These are phyloP conservation scores for Ramaria rubella DNA, from an alignment of 768 basidiomycete species.

Conservation along the genomic window DNA sequence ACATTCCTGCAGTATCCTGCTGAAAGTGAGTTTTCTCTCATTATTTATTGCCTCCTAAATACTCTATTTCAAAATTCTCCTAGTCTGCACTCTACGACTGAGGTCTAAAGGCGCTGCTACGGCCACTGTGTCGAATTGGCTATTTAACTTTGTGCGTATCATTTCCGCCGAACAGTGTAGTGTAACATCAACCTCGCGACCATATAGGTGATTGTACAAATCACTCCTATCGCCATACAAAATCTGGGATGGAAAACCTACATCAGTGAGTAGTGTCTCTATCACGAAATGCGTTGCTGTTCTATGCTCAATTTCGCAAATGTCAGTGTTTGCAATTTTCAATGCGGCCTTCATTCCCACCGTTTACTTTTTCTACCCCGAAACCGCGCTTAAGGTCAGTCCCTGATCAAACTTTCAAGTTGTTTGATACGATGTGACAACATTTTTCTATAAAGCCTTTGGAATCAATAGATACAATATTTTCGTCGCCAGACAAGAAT, in stretches of 20 bases:
- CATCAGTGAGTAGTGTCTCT: slow-evolving; percentile 34
- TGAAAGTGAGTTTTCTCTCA: neutral
- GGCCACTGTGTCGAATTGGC: slow-evolving; percentile 34
- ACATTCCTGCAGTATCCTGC: slow-evolving; percentile 3
- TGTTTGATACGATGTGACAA: neutral
- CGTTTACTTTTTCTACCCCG: slow-evolving; percentile 56
- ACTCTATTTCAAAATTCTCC: neutral
- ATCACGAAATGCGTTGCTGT: neutral
- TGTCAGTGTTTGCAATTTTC: slow-evolving; percentile 45
- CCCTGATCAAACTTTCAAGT: neutral
- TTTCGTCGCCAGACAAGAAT: slow-evolving; percentile 10
- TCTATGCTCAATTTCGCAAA: neutral
- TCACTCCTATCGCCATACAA: slow-evolving; percentile 25
- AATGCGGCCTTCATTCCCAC: slow-evolving; percentile 52
- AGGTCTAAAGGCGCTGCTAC: slow-evolving; percentile 11
- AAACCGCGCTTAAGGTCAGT: slow-evolving; percentile 35
- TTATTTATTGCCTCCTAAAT: neutral
- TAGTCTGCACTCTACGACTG: slow-evolving; percentile 8
- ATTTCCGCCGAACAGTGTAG: slow-evolving; percentile 41
- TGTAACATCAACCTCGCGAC: neutral
- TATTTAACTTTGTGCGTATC: slow-evolving; percentile 53
- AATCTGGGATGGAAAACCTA: slow-evolving; percentile 56
- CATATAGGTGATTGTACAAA: neutral
- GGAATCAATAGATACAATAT: slow-evolving; percentile 8
- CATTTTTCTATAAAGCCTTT: neutral